Conservation (phyloP, 73 alveolate species). For the Symbiodinium pilosum region DNA sequence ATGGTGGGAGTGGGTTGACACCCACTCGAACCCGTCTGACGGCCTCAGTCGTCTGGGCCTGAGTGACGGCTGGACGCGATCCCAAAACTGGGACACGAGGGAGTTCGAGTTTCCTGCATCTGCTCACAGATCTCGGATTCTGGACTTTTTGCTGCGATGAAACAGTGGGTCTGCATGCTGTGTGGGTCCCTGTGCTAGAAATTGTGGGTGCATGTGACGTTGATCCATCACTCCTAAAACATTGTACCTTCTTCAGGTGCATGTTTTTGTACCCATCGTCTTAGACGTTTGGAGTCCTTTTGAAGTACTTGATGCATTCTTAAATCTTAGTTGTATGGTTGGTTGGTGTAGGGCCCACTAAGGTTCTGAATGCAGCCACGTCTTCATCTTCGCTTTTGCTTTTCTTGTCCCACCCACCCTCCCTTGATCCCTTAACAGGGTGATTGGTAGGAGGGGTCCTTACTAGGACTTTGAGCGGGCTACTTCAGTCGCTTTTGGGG, state of each 20-base stretch:
- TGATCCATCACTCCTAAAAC: not conserved
- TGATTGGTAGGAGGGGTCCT: no score
- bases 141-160: not conserved
- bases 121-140: not conserved
- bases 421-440: not conserved
- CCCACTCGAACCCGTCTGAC: not conserved
- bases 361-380: no score
- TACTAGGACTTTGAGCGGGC: no score
- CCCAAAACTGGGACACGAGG: not conserved
- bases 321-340: no score
- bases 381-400: not conserved
- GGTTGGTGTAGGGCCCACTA: no score
- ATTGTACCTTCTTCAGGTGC: not conserved
- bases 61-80: not conserved
- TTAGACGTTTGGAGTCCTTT: not conserved
- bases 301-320: not conserved
- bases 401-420: not conserved
- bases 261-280: not conserved
- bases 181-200: no score
- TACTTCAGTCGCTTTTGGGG: no score
- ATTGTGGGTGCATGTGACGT: not conserved
- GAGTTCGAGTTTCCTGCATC: not conserved
- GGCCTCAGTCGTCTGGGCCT: slow-evolving; percentile 3
- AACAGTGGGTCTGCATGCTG: not conserved
- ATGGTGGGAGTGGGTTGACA: slow-evolving; percentile 14